Conservation (phyloP, 768 basidiomycete genomes). For the Coprinellus micaceus region DNA sequence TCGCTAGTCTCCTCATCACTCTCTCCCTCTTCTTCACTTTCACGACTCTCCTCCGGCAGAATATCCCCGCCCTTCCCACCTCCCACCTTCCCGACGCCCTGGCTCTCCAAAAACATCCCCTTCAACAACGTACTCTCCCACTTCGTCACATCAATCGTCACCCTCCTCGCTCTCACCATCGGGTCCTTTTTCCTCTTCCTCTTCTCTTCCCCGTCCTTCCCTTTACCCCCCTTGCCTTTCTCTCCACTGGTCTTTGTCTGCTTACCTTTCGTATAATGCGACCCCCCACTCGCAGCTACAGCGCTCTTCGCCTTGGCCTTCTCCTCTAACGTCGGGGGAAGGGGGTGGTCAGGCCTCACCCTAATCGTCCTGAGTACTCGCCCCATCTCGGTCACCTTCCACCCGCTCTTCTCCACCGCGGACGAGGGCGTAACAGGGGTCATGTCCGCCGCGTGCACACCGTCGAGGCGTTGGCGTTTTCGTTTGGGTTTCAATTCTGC, state of each 20-base stretch:
- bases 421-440: conserved; percentile 58
- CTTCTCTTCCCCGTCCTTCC: conserved; percentile 32
- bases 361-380: conserved; percentile 62
- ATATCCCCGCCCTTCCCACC: background rate
- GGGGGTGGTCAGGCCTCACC: conserved; percentile 66
- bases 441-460: conserved; percentile 57
- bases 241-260: conserved; percentile 15
- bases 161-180: conserved; percentile 53
- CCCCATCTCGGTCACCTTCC: conserved; percentile 67
- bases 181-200: conserved; percentile 49
- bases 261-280: conserved; percentile 9
- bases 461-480: conserved; percentile 37
- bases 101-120: conserved; percentile 60
- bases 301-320: conserved; percentile 11
- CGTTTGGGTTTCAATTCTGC: conserved; percentile 39
- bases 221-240: conserved; percentile 13
- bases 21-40: conserved; percentile 11
- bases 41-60: conserved; percentile 10
- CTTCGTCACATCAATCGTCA: conserved; percentile 67
- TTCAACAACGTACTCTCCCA: conserved; percentile 71
- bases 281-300: too few relatives aligned
- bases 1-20: conserved; percentile 12
- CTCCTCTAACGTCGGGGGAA: conserved; percentile 35
- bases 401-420: conserved; percentile 49
- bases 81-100: conserved; percentile 18